Conservation (phyloP, 345 rosid genomes). For the Iberis pinnata region DNA sequence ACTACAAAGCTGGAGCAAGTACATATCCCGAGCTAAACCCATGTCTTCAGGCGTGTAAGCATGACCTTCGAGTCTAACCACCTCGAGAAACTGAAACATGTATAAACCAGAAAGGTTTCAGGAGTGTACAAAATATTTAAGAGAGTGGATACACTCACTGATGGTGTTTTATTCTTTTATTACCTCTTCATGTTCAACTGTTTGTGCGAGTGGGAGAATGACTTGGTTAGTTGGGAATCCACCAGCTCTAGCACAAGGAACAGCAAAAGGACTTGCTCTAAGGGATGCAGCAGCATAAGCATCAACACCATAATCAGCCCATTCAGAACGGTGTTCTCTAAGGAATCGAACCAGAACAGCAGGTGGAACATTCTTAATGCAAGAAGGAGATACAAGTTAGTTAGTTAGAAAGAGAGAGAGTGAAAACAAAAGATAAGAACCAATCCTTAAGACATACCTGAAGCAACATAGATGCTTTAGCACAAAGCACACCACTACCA, state of each 20-base stretch:
- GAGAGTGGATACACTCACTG: background rate
- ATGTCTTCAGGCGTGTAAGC: slow-evolving; percentile 86
- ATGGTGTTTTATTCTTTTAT: background rate
- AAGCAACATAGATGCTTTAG: slow-evolving; percentile 88
- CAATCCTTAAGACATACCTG: slow-evolving; percentile 44
- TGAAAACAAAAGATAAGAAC: background rate
- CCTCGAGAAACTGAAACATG: slow-evolving; percentile 65
- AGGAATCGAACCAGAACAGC: slow-evolving; percentile 79
- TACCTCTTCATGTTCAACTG: slow-evolving; percentile 94
- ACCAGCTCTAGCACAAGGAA: slow-evolving; percentile 77
- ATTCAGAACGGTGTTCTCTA: slow-evolving; percentile 95
- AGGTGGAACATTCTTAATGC: slow-evolving; percentile 72
- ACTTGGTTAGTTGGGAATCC: slow-evolving; percentile 91
- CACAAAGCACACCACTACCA: slow-evolving; percentile 93
- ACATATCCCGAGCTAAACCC: slow-evolving; percentile 85
- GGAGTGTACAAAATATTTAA: background rate
- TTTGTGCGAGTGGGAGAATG: slow-evolving; percentile 86
- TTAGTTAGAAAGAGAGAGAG: background rate
- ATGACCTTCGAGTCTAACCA: slow-evolving; percentile 84
- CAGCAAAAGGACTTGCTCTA: slow-evolving; percentile 72
- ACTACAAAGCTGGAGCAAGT: slow-evolving; percentile 75
- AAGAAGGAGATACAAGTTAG: slow-evolving; percentile 23
- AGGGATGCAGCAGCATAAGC: slow-evolving; percentile 80
- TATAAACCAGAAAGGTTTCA: background rate
- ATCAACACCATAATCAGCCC: slow-evolving; percentile 96